Conservation (phyloP, 345 rosid genomes). For the Noccaea bulbosa region DNA sequence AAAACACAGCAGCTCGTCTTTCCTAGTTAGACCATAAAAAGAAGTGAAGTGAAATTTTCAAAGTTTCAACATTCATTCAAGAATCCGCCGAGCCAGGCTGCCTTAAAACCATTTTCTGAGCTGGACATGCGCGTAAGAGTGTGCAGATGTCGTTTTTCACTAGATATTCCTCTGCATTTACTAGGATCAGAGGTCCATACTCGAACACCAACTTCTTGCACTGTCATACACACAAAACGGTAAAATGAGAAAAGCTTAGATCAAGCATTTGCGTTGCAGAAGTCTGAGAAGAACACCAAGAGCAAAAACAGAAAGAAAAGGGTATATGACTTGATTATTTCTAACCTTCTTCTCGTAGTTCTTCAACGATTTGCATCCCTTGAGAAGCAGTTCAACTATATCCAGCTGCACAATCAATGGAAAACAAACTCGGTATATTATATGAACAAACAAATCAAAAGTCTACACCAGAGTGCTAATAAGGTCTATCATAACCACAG, state of each 20-base stretch:
- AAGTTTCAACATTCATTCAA: constrained; percentile 29
- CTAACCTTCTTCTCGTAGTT: constrained; percentile 67
- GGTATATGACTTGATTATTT: not conserved
- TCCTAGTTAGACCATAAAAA: constrained; percentile 1
- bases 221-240: constrained; percentile 45
- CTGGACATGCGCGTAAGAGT: constrained; percentile 68
- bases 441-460: not conserved
- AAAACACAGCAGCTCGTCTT: constrained; percentile 9
- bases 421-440: constrained; percentile 20
- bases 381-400: constrained; percentile 73
- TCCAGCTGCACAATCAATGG: constrained; percentile 49
- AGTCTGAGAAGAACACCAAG: not conserved
- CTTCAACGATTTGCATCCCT: constrained; percentile 77
- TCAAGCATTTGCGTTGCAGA: not conserved
- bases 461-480: not conserved
- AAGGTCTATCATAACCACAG: not conserved
- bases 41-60: not conserved
- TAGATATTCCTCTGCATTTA: constrained; percentile 78
- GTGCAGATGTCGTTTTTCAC: constrained; percentile 81
- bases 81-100: constrained; percentile 38
- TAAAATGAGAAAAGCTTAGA: constrained; percentile 4
- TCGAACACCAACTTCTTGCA: constrained; percentile 87
- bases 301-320: not conserved
- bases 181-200: constrained; percentile 80
- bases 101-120: constrained; percentile 25